phyloP scores from a whole-genome alignment of 306 rosid genomes.

The Arachis hypogaea region DNA sequence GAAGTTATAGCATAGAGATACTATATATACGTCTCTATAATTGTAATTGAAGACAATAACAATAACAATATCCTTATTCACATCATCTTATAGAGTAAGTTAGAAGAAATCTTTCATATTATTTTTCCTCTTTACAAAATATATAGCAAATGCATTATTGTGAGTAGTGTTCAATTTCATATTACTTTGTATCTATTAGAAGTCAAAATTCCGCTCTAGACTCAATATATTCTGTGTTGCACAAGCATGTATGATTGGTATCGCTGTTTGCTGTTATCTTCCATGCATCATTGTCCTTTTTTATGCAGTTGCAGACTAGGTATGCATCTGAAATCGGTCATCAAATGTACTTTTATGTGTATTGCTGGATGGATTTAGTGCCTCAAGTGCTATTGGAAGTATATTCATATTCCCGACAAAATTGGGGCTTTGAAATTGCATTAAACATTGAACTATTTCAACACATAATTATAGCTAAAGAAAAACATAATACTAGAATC shows the following conservation, averaged over 20 bases:
- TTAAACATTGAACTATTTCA: constrained; percentile 11
- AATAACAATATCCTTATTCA: too few relatives aligned
- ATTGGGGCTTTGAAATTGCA: constrained; percentile 11
- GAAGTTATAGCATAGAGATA: too few relatives aligned
- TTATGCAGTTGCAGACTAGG: constrained; percentile 97
- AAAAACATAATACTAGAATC: not conserved
- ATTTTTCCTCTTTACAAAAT: too few relatives aligned
- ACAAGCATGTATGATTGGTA: constrained; percentile 88
- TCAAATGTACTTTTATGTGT: constrained; percentile 14
- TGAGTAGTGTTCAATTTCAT: too few relatives aligned
- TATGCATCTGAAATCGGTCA: constrained; percentile 38
- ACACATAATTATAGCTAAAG: constrained; percentile 10
- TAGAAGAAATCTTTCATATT: too few relatives aligned
- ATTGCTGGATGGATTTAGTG: constrained; percentile 3
- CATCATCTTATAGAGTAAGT: too few relatives aligned
- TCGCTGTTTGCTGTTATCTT: constrained; percentile 97
- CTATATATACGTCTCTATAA: too few relatives aligned
- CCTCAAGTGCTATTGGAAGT: constrained; percentile 18
- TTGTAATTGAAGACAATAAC: too few relatives aligned
- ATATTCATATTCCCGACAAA: constrained; percentile 7
- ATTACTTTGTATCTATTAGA: too few relatives aligned
- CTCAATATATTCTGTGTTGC: constrained; percentile 79
- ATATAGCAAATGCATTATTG: too few relatives aligned
- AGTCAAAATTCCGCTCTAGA: too few relatives aligned
- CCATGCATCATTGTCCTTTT: constrained; percentile 90